Evolutionary conservation across 257 asterid genomes (phyloP).

Genomic region (Craterostigma plantagineum): DNA sequence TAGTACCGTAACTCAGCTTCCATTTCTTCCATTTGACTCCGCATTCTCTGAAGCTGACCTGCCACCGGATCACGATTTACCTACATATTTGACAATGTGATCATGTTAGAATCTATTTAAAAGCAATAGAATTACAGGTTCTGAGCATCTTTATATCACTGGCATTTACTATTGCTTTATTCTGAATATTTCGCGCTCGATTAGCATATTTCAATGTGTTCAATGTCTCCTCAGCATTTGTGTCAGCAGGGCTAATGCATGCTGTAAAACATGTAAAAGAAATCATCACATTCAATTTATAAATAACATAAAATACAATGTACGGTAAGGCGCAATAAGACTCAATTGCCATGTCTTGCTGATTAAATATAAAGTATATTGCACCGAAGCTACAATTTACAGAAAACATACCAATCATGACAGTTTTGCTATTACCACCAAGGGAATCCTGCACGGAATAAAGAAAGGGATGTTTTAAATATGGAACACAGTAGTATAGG

Average conservation of each 20-base stretch:
- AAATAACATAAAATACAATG: too few species aligned
- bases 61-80: conserved; percentile 79
- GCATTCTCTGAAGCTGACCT: conserved; percentile 75
- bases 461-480: conserved; percentile 3
- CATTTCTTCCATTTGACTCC: conserved; percentile 76
- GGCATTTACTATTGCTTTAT: conserved; percentile 51
- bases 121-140: too few species aligned
- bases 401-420: conserved; percentile 76
- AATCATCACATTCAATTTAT: too few species aligned
- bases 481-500: too few species aligned
- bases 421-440: conserved; percentile 92
- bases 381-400: not conserved
- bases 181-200: conserved; percentile 65
- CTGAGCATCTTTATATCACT: too few species aligned
- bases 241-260: conserved; percentile 69
- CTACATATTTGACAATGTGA: conserved; percentile 20
- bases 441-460: conserved; percentile 63
- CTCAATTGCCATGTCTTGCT: too few species aligned
- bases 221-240: conserved; percentile 56
- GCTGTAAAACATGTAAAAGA: conserved; percentile 17
- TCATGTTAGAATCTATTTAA: too few species aligned
- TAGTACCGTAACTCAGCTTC: conserved; percentile 73
- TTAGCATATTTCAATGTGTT: conserved; percentile 68
- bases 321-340: too few species aligned
- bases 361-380: too few species aligned